Conservation (phyloP, 2,329 filamentous ascomycete species). For the Pseudocercospora macadamiae region DNA sequence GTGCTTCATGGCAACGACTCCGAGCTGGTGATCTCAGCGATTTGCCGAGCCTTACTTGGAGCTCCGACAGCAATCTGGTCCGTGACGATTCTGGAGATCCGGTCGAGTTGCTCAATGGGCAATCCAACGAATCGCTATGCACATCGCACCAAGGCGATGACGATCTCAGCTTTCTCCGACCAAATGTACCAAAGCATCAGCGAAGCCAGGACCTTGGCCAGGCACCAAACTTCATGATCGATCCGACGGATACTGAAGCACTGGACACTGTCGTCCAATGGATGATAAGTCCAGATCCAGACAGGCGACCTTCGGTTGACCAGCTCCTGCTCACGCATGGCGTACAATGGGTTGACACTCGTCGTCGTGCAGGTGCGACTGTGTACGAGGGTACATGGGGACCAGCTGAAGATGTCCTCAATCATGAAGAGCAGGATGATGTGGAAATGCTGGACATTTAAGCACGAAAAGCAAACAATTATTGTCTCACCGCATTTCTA, state of each 20-base stretch:
- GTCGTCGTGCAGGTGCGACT: conserved; percentile 84
- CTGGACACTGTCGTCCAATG: conserved; percentile 82
- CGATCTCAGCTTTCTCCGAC: conserved; percentile 43
- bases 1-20: conserved; percentile 85
- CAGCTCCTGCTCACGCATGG: conserved; percentile 74
- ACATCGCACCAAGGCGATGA: conserved; percentile 40
- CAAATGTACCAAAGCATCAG: conserved; percentile 30
- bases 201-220: conserved; percentile 60
- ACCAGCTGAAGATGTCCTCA: conserved; percentile 67
- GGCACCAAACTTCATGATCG: conserved; percentile 87
- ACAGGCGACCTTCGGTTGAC: conserved; percentile 71
- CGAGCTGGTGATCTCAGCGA: conserved; percentile 87
- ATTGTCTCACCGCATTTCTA: conserved; percentile 5
- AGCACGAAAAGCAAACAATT: conserved; percentile 11
- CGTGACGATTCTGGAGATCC: conserved; percentile 76
- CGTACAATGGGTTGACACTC: conserved; percentile 75
- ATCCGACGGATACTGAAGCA: conserved; percentile 70
- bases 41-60: conserved; percentile 84
- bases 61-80: conserved; percentile 67
- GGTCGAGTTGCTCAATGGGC: conserved; percentile 39
- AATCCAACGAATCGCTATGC: conserved; percentile 32
- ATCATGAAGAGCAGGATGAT: conserved; percentile 48
- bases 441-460: conserved; percentile 65
- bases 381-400: conserved; percentile 97
- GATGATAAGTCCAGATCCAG: conserved; percentile 81